Base-by-base conservation (phyloP, 768 basidiomycete species). In the Rhodocollybia butyracea region DNA sequence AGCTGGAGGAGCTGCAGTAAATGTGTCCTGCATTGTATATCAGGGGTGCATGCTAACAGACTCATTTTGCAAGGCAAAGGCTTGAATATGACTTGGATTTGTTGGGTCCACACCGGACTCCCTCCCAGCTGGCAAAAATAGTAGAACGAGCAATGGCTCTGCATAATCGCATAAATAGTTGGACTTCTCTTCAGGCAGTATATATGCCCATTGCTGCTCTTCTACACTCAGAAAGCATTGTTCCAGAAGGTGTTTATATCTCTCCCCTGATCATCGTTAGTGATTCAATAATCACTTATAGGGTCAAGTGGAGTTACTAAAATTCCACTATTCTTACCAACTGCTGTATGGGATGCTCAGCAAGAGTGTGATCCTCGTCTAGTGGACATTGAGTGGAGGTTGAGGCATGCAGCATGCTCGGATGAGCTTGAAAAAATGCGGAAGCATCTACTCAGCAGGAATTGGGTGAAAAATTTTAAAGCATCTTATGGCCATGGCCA, bases 1-100 rank as follows among this genome's bases (percentile, higher is more conserved):
- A 64, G 10, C 26, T 67, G 5, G 63, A 67, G 46, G 65, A 59
- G 8, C 51, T 51, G 26, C 66, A 66, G 64, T 13, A 19, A 24
- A n/a, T 19, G 24, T 57, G 36, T 40, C 2, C 31, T 34, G 22
- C 21, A 17, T 29, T 26, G 6, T 7, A 7, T 27, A 17, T 27
- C 17, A 13, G n/a, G n/a, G n/a, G 12, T 52, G 15, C 10, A 15
- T 15, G 29, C 36, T 24, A n/a, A n/a, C n/a, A n/a, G n/a, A n/a
- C n/a, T n/a, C n/a, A n/a, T n/a, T n/a, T n/a, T n/a, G n/a, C n/a
- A n/a, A 30, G 27, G 29, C 30, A 21, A 45, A 8, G 32, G n/a
- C 30, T 29, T 17, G 11, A 8, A 13, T 15, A 4, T 19, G 22
- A 42, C 6, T 19, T 26, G 8, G 31, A 6, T 6, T 19, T 12